Evolutionary conservation across 495 filamentous ascomycete species (phyloP), one percentile per base, ranked within the genome.

Genomic region (Zalerion maritima): DNA sequence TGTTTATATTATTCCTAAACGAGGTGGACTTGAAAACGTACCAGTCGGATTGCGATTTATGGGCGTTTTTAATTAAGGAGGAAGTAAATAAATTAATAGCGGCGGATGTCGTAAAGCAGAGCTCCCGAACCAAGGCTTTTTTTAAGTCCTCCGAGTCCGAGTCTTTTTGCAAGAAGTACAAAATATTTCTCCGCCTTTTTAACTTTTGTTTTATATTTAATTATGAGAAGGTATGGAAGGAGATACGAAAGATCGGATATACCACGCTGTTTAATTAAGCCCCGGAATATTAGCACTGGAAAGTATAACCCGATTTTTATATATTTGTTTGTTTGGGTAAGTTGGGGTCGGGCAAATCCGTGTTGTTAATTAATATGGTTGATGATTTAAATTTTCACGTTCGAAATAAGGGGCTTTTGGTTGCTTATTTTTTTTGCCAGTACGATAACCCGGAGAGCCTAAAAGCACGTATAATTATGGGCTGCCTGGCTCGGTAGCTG

Each of bases 391-490:
- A 46, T 37, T 36, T 58, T 29, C 9, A 40, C 28, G 29, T 42
- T 5, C 11, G 21, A 29, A 39, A 17, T 16, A 28, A 29, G 3
- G 31, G 36, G 7, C 28, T 25, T 14, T 17, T 35, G 14, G 41
- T 58, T n/a, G 47, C 48, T 1, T 62, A 56, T 37, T 64, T 61
- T 46, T 64, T 64, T 45, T 59, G 48, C 35, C 38, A 46, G n/a
- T 38, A 58, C 27, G 52, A 60, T 31, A 42, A 52, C 28, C 18
- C 41, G 15, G 42, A 60, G 24, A 54, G 50, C 33, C 39, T 58
- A 34, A 54, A 50, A 29, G 42, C 52, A 6, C 34, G 36, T 14
- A 58, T 50, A 17, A 38, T 63, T 23, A 32, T 62, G 33, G 47
- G 56, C 13, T 57, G 45, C 28, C 30, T 62, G 10, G 43, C 47